phyloP scores from a whole-genome alignment of 352 stramenopile genomes.

The Phytophthora chlamydospora region DNA sequence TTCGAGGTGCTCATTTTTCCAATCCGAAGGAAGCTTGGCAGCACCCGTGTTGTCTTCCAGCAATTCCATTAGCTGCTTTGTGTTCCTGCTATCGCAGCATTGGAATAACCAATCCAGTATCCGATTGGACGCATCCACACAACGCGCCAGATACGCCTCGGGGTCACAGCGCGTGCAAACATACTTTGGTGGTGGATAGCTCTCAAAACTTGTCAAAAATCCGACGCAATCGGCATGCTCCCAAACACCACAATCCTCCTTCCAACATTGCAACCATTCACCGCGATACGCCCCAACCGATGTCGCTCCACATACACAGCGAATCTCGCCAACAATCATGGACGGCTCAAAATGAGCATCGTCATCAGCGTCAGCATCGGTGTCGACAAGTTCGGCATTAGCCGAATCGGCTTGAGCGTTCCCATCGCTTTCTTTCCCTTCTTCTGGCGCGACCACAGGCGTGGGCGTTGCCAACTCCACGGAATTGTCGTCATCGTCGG shows the following conservation, averaged over 20 bases:
- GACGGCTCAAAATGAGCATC: constrained; percentile 27
- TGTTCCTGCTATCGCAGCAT: constrained; percentile 69
- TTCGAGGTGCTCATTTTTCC: constrained; percentile 39
- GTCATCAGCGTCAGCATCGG: constrained; percentile 22
- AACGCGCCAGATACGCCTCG: constrained; percentile 37
- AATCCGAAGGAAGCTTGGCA: constrained; percentile 37
- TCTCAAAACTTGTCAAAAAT: constrained; percentile 38
- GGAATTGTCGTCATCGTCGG: constrained; percentile 6
- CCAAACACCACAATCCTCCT: constrained; percentile 65
- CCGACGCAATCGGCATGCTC: constrained; percentile 81
- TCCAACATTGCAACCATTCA: constrained; percentile 74
- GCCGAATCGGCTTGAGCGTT: not conserved
- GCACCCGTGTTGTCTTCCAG: constrained; percentile 36
- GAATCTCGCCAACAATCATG: constrained; percentile 53
- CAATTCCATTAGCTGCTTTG: constrained; percentile 55
- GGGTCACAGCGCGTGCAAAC: constrained; percentile 59
- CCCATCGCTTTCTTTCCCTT: not conserved
- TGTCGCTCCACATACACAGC: constrained; percentile 58
- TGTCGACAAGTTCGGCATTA: constrained; percentile 16
- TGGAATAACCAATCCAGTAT: constrained; percentile 70
- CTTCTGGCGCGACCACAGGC: not conserved
- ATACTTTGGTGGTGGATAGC: constrained; percentile 33
- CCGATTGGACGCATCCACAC: constrained; percentile 26
- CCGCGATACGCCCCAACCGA: constrained; percentile 59
- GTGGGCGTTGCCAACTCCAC: not conserved